A percentile compares a stretch with the other conserved stretches of the same genome.
These are phyloP conservation scores for Phytophthora fragariaefolia DNA, from an alignment of 352 stramenopile species.

Conservation along the genomic window DNA sequence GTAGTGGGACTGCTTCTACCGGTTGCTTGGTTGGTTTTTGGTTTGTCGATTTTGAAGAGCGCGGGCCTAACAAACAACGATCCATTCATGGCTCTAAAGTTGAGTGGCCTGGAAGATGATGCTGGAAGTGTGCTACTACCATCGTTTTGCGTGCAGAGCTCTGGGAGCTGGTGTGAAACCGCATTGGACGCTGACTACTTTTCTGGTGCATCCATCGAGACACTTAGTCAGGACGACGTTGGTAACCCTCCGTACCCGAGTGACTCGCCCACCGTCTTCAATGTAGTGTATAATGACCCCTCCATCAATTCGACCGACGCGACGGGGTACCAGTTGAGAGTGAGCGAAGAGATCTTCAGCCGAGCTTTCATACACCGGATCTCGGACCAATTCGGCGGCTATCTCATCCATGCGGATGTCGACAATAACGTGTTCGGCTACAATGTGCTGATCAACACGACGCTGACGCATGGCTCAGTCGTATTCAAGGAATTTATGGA, in stretches of 20 bases:
- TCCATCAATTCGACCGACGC: slow-evolving; percentile 39
- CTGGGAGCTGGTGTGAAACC: slow-evolving; percentile 30
- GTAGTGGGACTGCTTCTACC: slow-evolving; percentile 30
- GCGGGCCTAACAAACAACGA: slow-evolving; percentile 33
- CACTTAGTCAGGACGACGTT: slow-evolving; percentile 18
- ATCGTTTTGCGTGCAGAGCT: slow-evolving; percentile 29
- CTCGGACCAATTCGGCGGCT: slow-evolving; percentile 48
- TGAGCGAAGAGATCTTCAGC: slow-evolving; percentile 47
- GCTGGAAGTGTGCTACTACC: slow-evolving; percentile 22
- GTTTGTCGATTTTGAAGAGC: slow-evolving; percentile 32
- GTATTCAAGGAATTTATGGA: slow-evolving; percentile 67
- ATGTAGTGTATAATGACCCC: slow-evolving; percentile 34
- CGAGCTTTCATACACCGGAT: slow-evolving; percentile 41
- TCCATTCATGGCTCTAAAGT: slow-evolving; percentile 29
- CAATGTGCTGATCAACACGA: slow-evolving; percentile 60
- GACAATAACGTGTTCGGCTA: slow-evolving; percentile 48
- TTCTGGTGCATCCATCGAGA: slow-evolving; percentile 26
- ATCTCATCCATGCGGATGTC: slow-evolving; percentile 38
- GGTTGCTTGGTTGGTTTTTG: slow-evolving; percentile 34
- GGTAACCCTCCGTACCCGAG: slow-evolving; percentile 27
- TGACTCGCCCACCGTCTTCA: slow-evolving; percentile 54
- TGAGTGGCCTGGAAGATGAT: slow-evolving; percentile 26
- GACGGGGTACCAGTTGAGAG: slow-evolving; percentile 38
- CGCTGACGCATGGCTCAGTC: slow-evolving; percentile 41
- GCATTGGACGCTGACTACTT: slow-evolving; percentile 31